Evolutionary conservation across 2,329 filamentous ascomycete genomes (phyloP).

Genomic region (Fusarium coicis): DNA sequence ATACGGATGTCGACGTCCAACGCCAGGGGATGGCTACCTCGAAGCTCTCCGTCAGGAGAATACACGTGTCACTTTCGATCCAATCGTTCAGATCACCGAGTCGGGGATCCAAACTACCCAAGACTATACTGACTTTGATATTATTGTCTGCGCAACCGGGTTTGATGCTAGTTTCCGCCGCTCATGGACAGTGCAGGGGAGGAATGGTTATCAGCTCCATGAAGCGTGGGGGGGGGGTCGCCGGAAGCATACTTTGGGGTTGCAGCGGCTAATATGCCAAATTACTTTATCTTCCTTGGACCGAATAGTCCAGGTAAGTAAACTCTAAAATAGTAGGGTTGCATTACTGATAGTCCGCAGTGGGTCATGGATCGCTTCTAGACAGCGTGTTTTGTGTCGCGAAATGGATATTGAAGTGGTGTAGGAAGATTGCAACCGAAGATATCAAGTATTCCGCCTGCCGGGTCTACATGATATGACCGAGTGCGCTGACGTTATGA

Average conservation of each 20-base stretch:
- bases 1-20: slow-evolving; percentile 40
- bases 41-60: slow-evolving; percentile 33
- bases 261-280: not conserved
- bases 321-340: not conserved
- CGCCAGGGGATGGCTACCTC: slow-evolving; percentile 39
- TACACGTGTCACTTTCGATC: slow-evolving; percentile 5
- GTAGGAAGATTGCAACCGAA: not conserved
- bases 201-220: not conserved
- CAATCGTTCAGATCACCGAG: slow-evolving; percentile 12
- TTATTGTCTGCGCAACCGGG: slow-evolving; percentile 25
- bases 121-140: slow-evolving; percentile 5
- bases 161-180: slow-evolving; percentile 28
- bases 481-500: rapidly evolving
- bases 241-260: slow-evolving; percentile 18
- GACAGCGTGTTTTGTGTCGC: not conserved
- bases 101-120: slow-evolving; percentile 1
- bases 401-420: not conserved
- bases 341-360: not conserved
- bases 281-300: not conserved
- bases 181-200: not conserved
- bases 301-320: not conserved
- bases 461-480: not conserved
- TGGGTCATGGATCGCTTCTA: not conserved
- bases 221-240: slow-evolving; percentile 10
- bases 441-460: not conserved